Evolutionary conservation across 148 eudicot genomes (phyloP).

Genomic region (Rhododendron vialii): DNA sequence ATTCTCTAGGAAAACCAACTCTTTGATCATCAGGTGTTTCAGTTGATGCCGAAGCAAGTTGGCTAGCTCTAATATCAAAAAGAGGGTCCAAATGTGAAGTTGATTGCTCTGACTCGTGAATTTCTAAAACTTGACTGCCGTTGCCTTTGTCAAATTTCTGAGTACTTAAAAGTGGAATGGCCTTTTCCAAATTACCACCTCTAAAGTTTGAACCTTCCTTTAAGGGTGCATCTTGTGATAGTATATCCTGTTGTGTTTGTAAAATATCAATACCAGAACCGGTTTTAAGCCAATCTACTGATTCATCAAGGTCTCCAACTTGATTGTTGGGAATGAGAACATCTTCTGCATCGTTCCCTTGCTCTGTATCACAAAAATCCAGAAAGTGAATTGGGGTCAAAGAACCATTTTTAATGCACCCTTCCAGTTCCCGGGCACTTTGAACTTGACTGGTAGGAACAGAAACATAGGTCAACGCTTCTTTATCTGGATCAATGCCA

Average conservation of each 20-base stretch:
- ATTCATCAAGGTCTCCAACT: conserved; percentile 27
- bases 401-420: conserved; percentile 22
- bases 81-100: conserved; percentile 21
- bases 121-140: conserved; percentile 10
- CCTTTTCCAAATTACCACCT: conserved; percentile 16
- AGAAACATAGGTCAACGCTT: conserved; percentile 17
- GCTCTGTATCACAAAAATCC: conserved; percentile 17
- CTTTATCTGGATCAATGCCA: conserved; percentile 22
- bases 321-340: conserved; percentile 23
- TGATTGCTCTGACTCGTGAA: conserved; percentile 11
- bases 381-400: conserved; percentile 17
- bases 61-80: conserved; percentile 28
- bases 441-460: conserved; percentile 18
- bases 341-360: conserved; percentile 16
- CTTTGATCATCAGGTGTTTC: conserved; percentile 20
- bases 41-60: conserved; percentile 21
- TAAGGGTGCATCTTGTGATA: conserved; percentile 17
- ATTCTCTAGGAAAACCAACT: conserved; percentile 18
- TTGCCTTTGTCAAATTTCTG: conserved; percentile 13
- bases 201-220: conserved; percentile 18
- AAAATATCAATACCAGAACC: conserved; percentile 33
- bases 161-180: background rate
- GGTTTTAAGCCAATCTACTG: conserved; percentile 36
- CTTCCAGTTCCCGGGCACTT: conserved; percentile 25
- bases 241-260: conserved; percentile 20